Evolutionary conservation across 345 rosid genomes (phyloP).

Genomic region (Eucalyptus sp.): DNA sequence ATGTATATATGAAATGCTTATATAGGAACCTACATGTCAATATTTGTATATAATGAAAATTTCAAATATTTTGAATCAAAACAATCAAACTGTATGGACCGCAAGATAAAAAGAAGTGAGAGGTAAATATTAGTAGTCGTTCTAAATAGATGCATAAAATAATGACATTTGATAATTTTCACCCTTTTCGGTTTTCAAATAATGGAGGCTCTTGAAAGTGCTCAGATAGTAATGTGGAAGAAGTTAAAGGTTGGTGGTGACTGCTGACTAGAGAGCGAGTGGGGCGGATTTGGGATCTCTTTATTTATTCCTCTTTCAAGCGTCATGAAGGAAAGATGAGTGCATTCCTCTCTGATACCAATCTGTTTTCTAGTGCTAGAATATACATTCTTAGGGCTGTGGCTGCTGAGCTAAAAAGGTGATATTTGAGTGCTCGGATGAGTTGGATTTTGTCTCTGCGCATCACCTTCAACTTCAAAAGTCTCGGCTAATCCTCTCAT

Average conservation of each 20-base stretch:
- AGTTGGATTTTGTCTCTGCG: neutral
- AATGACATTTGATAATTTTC: neutral
- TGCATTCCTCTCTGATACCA: neutral
- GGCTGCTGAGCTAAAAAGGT: neutral
- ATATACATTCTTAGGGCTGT: neutral
- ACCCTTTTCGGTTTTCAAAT: neutral
- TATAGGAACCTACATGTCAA: neutral
- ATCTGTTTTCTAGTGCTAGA: neutral
- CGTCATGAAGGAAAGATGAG: neutral
- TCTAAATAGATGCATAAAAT: neutral
- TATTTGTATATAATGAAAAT: neutral
- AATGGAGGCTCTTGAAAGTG: neutral
- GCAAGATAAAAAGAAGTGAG: neutral
- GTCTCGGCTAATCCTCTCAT: neutral
- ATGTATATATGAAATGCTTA: neutral
- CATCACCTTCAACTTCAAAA: neutral
- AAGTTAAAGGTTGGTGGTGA: neutral
- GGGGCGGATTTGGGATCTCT: neutral
- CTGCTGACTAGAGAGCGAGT: neutral
- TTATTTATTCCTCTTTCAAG: neutral
- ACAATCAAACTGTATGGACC: neutral
- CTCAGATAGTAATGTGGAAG: neutral
- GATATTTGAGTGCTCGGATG: neutral
- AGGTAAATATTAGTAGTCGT: neutral
- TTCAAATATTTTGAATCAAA: neutral